Conservation (phyloP, 805 yeast species). For the Candida broadrunensis region DNA sequence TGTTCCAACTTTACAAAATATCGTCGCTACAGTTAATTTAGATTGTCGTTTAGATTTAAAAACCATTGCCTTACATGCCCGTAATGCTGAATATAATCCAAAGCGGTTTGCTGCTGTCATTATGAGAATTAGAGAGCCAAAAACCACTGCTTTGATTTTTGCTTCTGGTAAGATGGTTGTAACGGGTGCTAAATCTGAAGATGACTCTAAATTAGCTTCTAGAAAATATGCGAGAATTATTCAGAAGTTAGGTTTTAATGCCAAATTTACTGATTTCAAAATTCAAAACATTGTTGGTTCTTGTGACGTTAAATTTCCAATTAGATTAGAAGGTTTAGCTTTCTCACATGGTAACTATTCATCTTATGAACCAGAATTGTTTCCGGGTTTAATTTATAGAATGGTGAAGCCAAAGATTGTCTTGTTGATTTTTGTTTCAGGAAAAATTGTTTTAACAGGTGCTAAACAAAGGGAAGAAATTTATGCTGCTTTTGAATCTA, state of each 20-base stretch:
- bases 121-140: slow-evolving; percentile 98
- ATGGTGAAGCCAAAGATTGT: slow-evolving; percentile 99
- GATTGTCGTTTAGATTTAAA: slow-evolving; percentile 95
- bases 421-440: slow-evolving; percentile 90
- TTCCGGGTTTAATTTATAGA: slow-evolving; percentile 97
- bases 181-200: slow-evolving; percentile 98
- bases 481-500: slow-evolving; percentile 96
- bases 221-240: slow-evolving; percentile 97
- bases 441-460: slow-evolving; percentile 96
- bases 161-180: slow-evolving; percentile 99
- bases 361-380: slow-evolving; percentile 95
- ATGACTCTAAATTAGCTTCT: slow-evolving; percentile 96
- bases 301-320: slow-evolving; percentile 98
- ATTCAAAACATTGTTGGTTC: slow-evolving; percentile 98
- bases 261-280: slow-evolving; percentile 96
- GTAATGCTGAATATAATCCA: slow-evolving; percentile 98
- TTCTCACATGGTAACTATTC: slow-evolving; percentile 98
- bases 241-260: slow-evolving; percentile 95
- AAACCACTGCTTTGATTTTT: slow-evolving; percentile 94
- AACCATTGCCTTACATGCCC: slow-evolving; percentile 96
- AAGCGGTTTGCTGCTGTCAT: slow-evolving; percentile 99
- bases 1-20: slow-evolving; percentile 92
- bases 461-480: slow-evolving; percentile 99
- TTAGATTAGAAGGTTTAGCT: slow-evolving; percentile 94
- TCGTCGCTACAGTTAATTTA: slow-evolving; percentile 95